These are phyloP conservation scores for Coniochaeta prunicola DNA, from an alignment of 2,329 filamentous ascomycete species.

Conservation along the genomic window DNA sequence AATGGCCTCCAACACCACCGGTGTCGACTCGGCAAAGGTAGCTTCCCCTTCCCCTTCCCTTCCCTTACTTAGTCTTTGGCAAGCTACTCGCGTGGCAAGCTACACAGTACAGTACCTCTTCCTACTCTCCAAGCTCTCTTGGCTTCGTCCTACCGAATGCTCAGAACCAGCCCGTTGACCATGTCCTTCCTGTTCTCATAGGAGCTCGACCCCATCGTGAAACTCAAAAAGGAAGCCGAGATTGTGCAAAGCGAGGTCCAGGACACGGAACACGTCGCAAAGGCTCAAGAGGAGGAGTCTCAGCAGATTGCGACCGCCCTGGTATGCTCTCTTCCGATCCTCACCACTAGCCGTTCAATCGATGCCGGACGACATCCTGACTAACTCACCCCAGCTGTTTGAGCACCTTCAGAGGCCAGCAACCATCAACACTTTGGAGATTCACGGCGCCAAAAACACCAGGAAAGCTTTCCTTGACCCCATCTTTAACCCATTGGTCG, in stretches of 20 bases:
- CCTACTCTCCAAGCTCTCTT: no score
- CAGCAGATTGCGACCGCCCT: conserved; percentile 30
- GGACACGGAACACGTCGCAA: conserved; percentile 18
- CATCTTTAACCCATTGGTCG: conserved; percentile 71
- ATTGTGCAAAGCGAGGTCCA: conserved; percentile 30
- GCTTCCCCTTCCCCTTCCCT: conserved; percentile 12
- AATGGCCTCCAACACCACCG: conserved; percentile 26
- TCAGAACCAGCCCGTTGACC: no score
- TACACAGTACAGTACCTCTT: no score
- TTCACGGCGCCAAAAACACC: conserved; percentile 80
- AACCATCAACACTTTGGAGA: conserved; percentile 75
- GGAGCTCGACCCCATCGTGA: conserved; percentile 27
- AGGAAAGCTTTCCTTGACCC: conserved; percentile 75
- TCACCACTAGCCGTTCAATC: not conserved
- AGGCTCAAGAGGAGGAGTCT: conserved; percentile 28
- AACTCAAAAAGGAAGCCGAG: conserved; percentile 30
- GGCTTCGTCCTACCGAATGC: no score
- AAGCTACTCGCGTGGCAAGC: no score
- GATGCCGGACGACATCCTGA: not conserved
- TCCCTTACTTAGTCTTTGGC: conserved; percentile 10
- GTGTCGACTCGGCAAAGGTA: conserved; percentile 20
- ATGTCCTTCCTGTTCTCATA: conserved; percentile 11
- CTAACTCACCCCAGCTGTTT: conserved; percentile 47
- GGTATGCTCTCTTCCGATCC: conserved; percentile 11
- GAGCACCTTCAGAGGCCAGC: conserved; percentile 83